phyloP scores from a whole-genome alignment of 2,329 filamentous ascomycete species.

The Aspergillus hortae region DNA sequence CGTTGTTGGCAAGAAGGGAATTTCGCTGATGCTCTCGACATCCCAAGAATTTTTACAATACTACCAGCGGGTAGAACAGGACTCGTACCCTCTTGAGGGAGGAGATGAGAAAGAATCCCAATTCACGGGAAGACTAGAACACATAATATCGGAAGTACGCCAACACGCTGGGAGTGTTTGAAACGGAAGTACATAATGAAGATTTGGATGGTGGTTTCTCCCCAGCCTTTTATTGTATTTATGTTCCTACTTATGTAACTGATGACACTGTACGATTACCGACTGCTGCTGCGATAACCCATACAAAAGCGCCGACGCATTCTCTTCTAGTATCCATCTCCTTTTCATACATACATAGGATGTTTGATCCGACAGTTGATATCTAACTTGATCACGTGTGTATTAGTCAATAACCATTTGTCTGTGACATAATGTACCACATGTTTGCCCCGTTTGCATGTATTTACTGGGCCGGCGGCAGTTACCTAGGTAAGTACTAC shows the following conservation, averaged over 20 bases:
- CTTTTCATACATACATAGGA: no score
- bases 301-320: no score
- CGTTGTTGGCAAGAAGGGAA: conserved; percentile 44
- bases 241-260: no score
- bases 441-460: conserved; percentile 10
- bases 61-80: conserved; percentile 56
- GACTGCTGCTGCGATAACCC: no score
- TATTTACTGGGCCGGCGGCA: neutral
- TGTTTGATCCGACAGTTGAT: no score
- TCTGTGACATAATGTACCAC: conserved; percentile 8
- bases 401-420: neutral
- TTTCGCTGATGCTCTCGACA: conserved; percentile 52
- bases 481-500: neutral
- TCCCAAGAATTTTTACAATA: conserved; percentile 62
- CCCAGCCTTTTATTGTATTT: no score
- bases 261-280: no score
- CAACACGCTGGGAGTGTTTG: neutral
- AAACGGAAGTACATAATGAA: neutral
- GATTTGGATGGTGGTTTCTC: neutral
- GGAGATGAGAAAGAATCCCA: conserved; percentile 48
- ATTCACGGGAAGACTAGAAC: conserved; percentile 53
- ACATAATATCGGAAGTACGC: conserved; percentile 47
- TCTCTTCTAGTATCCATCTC: no score
- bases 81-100: conserved; percentile 38
- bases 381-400: neutral